Base-by-base conservation (phyloP, 352 stramenopile species). In the Phytophthora pini region DNA sequence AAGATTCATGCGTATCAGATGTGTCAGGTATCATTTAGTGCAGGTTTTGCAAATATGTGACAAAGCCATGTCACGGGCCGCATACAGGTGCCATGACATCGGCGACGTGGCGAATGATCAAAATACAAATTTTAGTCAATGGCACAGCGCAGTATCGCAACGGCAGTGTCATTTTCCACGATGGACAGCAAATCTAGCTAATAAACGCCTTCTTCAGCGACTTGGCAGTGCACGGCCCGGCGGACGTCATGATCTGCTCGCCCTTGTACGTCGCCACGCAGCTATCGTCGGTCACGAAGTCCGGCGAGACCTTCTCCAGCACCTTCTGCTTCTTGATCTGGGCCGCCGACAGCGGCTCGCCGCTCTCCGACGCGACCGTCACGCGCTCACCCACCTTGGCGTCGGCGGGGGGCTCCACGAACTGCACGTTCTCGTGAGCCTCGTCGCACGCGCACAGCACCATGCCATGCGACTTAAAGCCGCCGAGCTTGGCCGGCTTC, bases 381-480 rank as follows among this genome's bases (percentile, higher is more conserved):
- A 99, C 86, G 46, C 95, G 87, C 73, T 99, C 97, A 41, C 97
- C 97, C 36, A 98, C 75, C 58, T 88, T 84, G 17, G 96, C 84
- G 34, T 97, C 96, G 6, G 90, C 80, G 3, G 97, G 97, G 22
- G 96, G 92, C 68, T 97, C 95, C 9, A 99, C 76, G 36, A 99
- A 92, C 77, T 98, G 93, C 11, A 99, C 93, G 38, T 90, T 84
- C 63, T 98, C 84, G 55, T 96, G 94, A 50, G 89, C 67, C 65
- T 94, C 79, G 64, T 88, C 82, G 52, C 74, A 89, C 11, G 97
- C 96, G 61, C 96, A 99, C 27, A 99, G 74, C 38, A 99, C 98
- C 98, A 98, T 99, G 58, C 91, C 97, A 80, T 90, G 88, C 66
- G 88, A 99, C 89, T 91, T 93, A 72, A 99, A 99, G 44, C 97